Base-by-base conservation (phyloP, 1,139 yeast species). In the Hyphopichia fennica region DNA sequence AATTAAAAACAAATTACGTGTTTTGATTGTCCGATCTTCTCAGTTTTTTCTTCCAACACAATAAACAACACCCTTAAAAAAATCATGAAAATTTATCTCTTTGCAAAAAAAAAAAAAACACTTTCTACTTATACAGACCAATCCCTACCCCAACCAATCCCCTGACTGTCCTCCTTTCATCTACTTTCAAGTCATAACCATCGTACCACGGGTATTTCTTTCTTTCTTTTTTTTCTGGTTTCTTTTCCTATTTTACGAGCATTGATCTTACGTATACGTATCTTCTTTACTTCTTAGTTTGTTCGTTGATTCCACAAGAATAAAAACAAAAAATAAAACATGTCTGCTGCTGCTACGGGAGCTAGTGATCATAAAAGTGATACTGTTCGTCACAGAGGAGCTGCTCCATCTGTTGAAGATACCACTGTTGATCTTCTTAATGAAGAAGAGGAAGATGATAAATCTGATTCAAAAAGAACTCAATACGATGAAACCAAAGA, bases 401-500 rank as follows among this genome's bases (percentile, higher is more conserved):
- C 28, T 9, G 37, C 41, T 13, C 57, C 52, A 14, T 51, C 46
- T 27, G 50, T 45, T 30, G 44, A 38, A 19, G 56, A 25, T 25
- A 25, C 28, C 11, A 25, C 28, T 10, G 13, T 25, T 25, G 28
- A 25, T 25, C 28, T 25, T 11, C 9, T 25, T 9, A 25, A 25
- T 6, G 31, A 27, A 27, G 14, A 14, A 28, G 13, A 8, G 5
- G 34, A 31, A 16, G 22, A 31, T 4, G 34, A 58, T 22, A 55
- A 50, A 15, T 65, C 55, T 10, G 48, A 45, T 14, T 47, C 49
- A 22, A 68, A 69, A 45, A 53, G 64, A 45, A 57, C 61, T 18
- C 54, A 58, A 45, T 60, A 57, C 41, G 60, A 65, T 34, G 69
- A 67, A 38, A 48, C 62, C 25, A 54, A 62, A 46, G 69, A 68